A percentile compares a stretch with the other conserved stretches of the same genome.
Conservation (phyloP, 441 rosid species). For the Erodium texanum region DNA sequence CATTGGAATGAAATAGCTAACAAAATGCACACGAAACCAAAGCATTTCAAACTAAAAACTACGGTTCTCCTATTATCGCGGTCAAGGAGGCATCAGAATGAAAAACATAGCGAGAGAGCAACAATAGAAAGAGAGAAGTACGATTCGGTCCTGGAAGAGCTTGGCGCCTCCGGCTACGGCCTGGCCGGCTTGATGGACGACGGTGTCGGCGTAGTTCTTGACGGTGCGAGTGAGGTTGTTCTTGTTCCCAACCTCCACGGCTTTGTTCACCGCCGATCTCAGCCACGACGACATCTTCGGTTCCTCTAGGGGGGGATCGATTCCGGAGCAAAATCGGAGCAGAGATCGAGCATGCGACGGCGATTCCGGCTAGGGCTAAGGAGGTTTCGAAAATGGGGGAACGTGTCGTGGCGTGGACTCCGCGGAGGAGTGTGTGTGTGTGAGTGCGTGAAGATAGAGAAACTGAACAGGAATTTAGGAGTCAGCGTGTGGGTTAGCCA, state of each 20-base stretch:
- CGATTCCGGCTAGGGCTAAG: not conserved
- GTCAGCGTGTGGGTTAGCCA: not conserved
- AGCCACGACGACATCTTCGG: conserved; percentile 57
- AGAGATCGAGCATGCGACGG: not conserved
- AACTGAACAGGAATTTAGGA: not conserved
- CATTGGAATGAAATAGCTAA: not conserved
- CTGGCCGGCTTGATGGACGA: conserved; percentile 93
- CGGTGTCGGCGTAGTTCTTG: conserved; percentile 81
- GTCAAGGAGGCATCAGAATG: not conserved
- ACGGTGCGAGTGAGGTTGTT: conserved; percentile 84
- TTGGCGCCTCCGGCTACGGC: conserved; percentile 96
- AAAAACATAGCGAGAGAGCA: not conserved
- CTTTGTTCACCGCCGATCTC: conserved; percentile 77
- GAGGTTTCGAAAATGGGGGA: not conserved
- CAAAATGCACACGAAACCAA: not conserved
- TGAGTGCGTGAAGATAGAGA: not conserved
- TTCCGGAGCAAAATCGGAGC: not conserved
- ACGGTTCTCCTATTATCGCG: not conserved
- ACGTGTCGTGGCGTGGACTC: not conserved
- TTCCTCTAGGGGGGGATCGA: not conserved
- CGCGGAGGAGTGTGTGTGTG: not conserved
- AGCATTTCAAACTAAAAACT: not conserved
- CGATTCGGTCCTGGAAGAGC: conserved; percentile 89
- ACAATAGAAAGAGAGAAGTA: conserved; percentile 22
- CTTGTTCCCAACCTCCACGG: conserved; percentile 92